phyloP scores from a whole-genome alignment of 495 filamentous ascomycete species.

The Podospora fimiseda region DNA sequence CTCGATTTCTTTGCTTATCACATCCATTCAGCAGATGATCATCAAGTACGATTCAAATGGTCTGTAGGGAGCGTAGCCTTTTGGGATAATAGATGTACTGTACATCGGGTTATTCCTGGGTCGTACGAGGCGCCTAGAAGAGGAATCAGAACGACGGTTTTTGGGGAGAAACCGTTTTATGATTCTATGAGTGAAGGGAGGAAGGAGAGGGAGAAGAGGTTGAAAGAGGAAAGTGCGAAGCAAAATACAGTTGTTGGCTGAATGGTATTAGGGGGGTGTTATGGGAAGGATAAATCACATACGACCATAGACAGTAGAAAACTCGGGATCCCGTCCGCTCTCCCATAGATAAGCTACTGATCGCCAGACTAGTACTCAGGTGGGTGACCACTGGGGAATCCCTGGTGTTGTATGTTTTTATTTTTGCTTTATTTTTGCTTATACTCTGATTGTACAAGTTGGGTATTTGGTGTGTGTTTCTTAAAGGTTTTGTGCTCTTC shows the following conservation, averaged over 20 bases:
- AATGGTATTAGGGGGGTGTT: too few relatives aligned
- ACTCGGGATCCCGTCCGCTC: neutral
- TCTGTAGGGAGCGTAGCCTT: neutral
- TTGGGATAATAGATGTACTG: neutral
- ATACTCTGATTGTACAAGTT: too few relatives aligned
- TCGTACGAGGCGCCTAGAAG: neutral
- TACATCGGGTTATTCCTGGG: neutral
- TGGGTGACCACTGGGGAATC: neutral
- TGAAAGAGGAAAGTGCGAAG: neutral
- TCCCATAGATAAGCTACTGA: neutral
- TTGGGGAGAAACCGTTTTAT: neutral
- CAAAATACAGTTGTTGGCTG: too few relatives aligned
- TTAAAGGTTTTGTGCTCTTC: too few relatives aligned
- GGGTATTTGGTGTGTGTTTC: too few relatives aligned
- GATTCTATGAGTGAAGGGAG: neutral
- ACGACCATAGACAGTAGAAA: neutral
- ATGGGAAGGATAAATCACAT: too few relatives aligned
- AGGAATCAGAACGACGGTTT: neutral
- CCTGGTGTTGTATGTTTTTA: neutral
- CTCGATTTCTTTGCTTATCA: slow-evolving; percentile 14
- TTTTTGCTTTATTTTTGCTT: neutral
- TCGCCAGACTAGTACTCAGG: neutral
- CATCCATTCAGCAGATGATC: neutral
- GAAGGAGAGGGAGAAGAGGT: neutral
- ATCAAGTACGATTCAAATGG: neutral